Evolutionary conservation across 2,329 filamentous ascomycete genomes (phyloP).

Genomic region (Stylonectria norvegica): DNA sequence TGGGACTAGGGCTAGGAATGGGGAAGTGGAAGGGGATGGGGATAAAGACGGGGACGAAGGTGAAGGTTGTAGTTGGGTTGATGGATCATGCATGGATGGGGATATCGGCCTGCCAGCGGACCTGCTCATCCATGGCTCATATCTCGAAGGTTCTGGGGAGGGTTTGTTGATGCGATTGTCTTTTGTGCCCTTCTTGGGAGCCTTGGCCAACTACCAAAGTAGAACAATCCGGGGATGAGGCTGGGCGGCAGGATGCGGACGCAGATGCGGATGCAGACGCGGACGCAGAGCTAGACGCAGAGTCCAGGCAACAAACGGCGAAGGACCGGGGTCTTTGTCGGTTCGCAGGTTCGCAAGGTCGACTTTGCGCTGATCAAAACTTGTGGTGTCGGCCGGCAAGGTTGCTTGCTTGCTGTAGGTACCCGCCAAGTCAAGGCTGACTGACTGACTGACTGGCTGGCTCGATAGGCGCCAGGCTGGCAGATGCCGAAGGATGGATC

Average conservation of each 20-base stretch:
- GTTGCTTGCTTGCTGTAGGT: not conserved
- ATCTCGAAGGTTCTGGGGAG: conserved; percentile 12
- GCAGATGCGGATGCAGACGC: conserved; percentile 11
- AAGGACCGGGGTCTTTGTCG: conserved; percentile 2
- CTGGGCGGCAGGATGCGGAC: conserved; percentile 21
- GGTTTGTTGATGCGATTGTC: conserved; percentile 7
- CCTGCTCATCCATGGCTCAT: conserved; percentile 35
- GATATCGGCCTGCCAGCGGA: conserved; percentile 31
- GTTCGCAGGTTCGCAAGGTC: too few relatives aligned
- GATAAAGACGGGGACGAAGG: too few relatives aligned
- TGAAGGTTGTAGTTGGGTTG: too few relatives aligned
- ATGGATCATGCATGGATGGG: conserved; percentile 30
- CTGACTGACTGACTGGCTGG: too few relatives aligned
- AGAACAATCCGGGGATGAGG: conserved; percentile 10
- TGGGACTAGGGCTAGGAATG: conserved; percentile 8
- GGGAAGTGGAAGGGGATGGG: too few relatives aligned
- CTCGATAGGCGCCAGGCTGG: too few relatives aligned
- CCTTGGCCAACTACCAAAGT: too few relatives aligned
- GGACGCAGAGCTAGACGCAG: conserved; percentile 15
- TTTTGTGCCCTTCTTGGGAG: too few relatives aligned
- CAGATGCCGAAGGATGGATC: too few relatives aligned
- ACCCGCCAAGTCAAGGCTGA: not conserved
- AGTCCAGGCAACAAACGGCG: conserved; percentile 9
- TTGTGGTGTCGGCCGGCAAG: too few relatives aligned
- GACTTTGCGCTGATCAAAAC: too few relatives aligned